phyloP scores from a whole-genome alignment of 164 flowering plant species.

The Platanus orientalis region DNA sequence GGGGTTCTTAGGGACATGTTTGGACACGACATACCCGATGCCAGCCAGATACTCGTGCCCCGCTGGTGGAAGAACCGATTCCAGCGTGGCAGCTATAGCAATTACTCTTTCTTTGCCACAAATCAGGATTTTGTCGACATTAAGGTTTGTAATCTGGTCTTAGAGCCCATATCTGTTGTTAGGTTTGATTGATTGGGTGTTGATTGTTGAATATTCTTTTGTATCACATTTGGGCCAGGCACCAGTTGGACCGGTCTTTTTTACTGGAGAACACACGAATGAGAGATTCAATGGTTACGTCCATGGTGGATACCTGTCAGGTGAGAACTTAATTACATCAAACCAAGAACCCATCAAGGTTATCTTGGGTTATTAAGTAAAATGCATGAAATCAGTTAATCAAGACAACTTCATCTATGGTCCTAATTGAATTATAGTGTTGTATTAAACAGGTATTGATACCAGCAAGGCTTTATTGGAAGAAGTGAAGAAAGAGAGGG shows the following conservation, averaged over 20 bases:
- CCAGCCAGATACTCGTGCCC: constrained; percentile 74
- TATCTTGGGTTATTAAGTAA: too few relatives aligned
- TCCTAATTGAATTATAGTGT: neutral
- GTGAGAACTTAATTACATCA: constrained; percentile 26
- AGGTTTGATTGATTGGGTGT: neutral
- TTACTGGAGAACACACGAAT: constrained; percentile 87
- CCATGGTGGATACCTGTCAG: constrained; percentile 89
- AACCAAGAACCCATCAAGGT: neutral
- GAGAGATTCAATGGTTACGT: constrained; percentile 86
- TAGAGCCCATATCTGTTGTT: too few relatives aligned
- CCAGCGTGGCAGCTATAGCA: constrained; percentile 95
- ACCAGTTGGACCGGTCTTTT: constrained; percentile 71
- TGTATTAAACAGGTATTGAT: constrained; percentile 55
- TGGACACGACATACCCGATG: constrained; percentile 72
- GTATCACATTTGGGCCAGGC: constrained; percentile 46
- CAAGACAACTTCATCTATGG: too few relatives aligned
- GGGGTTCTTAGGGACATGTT: constrained; percentile 80
- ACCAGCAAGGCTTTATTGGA: constrained; percentile 52
- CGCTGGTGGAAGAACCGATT: constrained; percentile 97
- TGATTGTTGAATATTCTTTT: neutral
- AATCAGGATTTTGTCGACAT: constrained; percentile 46
- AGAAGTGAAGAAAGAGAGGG: constrained; percentile 44
- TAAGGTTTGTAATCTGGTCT: constrained; percentile 38
- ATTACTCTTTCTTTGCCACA: constrained; percentile 66
- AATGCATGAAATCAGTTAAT: too few relatives aligned